Conservation (phyloP, 495 filamentous ascomycete species). For the Penicillium lagena region DNA sequence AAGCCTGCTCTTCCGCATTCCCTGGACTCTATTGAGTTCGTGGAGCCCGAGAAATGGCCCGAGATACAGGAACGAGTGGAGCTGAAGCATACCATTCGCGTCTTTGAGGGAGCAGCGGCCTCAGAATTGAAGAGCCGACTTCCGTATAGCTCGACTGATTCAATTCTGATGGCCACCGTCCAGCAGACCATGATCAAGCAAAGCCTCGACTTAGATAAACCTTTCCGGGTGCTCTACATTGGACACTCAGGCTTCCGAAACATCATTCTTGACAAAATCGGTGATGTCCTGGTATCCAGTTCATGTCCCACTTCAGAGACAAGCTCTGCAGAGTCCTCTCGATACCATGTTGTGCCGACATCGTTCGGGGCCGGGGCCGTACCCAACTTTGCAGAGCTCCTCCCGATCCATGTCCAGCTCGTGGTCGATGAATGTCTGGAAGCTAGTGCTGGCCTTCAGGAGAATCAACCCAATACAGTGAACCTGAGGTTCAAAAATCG, state of each 20-base stretch:
- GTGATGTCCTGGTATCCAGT: conserved; percentile 53
- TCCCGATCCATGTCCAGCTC: conserved; percentile 70
- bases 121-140: conserved; percentile 38
- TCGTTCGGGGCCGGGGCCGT: conserved; percentile 55
- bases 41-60: conserved; percentile 48
- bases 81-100: conserved; percentile 56
- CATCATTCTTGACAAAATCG: conserved; percentile 70
- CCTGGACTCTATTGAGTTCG: conserved; percentile 52
- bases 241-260: conserved; percentile 57
- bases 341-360: conserved; percentile 70
- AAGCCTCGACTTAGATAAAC: conserved; percentile 55
- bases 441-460: conserved; percentile 39
- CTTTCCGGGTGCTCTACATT: conserved; percentile 64
- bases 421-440: conserved; percentile 65
- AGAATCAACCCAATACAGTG: conserved; percentile 38
- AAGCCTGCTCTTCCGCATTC: conserved; percentile 26
- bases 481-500: conserved; percentile 55
- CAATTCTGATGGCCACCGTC: conserved; percentile 47
- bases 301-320: conserved; percentile 32
- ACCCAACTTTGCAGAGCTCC: conserved; percentile 59
- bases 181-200: conserved; percentile 67
- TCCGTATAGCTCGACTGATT: conserved; percentile 16
- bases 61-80: conserved; percentile 45
- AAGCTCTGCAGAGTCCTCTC: conserved; percentile 48
- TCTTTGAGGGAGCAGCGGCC: conserved; percentile 48